Evolutionary conservation across 192 early-diverging fungal genomes (phyloP).

Genomic region (Backusella macrospora): DNA sequence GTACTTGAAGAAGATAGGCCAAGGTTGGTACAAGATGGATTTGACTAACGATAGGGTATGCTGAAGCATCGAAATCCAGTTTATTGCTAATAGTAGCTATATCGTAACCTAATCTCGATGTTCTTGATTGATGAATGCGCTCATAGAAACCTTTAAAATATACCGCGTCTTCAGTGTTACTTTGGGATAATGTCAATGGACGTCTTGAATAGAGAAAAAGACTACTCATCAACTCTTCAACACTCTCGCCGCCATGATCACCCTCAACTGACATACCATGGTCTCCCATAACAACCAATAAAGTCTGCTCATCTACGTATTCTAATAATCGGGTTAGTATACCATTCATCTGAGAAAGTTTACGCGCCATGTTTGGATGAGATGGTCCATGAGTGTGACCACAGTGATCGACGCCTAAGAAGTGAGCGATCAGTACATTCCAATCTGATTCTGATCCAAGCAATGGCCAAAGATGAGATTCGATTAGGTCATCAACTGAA

Average conservation of each 20-base stretch:
- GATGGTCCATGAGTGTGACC: constrained; percentile 91
- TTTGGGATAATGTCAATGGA: constrained; percentile 34
- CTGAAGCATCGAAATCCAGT: constrained; percentile 33
- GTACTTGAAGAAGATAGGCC: constrained; percentile 75
- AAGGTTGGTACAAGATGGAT: constrained; percentile 93
- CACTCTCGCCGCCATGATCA: constrained; percentile 96
- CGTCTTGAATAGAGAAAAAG: constrained; percentile 81
- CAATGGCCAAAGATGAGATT: constrained; percentile 58
- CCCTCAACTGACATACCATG: constrained; percentile 97
- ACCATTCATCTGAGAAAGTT: constrained; percentile 85
- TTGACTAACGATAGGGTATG: constrained; percentile 71
- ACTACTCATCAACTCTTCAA: constrained; percentile 84
- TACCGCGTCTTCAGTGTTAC: not conserved
- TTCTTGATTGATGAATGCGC: constrained; percentile 27
- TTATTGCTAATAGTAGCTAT: constrained; percentile 13
- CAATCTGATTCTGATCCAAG: constrained; percentile 49
- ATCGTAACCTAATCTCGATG: constrained; percentile 26
- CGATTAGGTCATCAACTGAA: constrained; percentile 88
- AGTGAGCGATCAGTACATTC: constrained; percentile 89
- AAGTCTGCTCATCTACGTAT: constrained; percentile 73
- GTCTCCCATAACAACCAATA: constrained; percentile 91
- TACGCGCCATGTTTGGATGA: constrained; percentile 83
- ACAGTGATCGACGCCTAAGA: constrained; percentile 95
- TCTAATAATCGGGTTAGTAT: constrained; percentile 69
- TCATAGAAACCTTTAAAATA: constrained; percentile 21